Base-by-base conservation (phyloP, 2,329 filamentous ascomycete species). In the Phaeosphaeria sp. region DNA sequence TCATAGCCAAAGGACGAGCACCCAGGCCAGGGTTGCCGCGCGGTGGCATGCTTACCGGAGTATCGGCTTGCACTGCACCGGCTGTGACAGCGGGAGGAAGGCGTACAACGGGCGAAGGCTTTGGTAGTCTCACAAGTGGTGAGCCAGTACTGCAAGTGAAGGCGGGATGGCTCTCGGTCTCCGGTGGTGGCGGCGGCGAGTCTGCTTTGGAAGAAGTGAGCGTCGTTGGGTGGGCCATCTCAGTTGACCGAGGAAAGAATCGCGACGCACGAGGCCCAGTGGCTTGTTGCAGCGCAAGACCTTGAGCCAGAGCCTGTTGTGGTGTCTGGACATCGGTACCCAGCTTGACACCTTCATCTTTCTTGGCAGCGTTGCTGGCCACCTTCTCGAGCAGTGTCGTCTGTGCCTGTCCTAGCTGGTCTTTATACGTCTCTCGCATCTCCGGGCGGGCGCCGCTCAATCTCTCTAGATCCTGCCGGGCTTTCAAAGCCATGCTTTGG, bases 51-150 rank as follows among this genome's bases (percentile, higher is more conserved):
- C 70, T 69, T 20, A 82, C 79, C 21, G 80, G 76, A 41, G 73
- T 72, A 33, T 71, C 67, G 48, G 75, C 62, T 22, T 73, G 65
- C 22, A 68, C 67, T 18, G 81, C 78, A 22, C 80, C 72, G 20
- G 71, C 70, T n/a, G 62, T 56, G 11, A 64, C 67, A 21, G 81
- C 71, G 7, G 91, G 92, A 2, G 92, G 93, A 3, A 98, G 84
- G 72, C 89, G 92, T 13, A 98, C 93, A 23, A 92, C 85, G 30
- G 92, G 91, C 54, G 89, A 84, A 7, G 88, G 87, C 39, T 82
- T 85, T 0, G 91, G 91, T 9, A 93, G 79, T 36, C 86, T 87
- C 7, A 93, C 90, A 55, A 89, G 84, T 3, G 91, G 90, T 57
- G 85, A 87, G 33, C 79, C 78, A 1, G 79, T 81, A 66, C 91